Base-by-base conservation (phyloP, 2,329 filamentous ascomycete genomes). In the Mycosphaerelloides madeirae region DNA sequence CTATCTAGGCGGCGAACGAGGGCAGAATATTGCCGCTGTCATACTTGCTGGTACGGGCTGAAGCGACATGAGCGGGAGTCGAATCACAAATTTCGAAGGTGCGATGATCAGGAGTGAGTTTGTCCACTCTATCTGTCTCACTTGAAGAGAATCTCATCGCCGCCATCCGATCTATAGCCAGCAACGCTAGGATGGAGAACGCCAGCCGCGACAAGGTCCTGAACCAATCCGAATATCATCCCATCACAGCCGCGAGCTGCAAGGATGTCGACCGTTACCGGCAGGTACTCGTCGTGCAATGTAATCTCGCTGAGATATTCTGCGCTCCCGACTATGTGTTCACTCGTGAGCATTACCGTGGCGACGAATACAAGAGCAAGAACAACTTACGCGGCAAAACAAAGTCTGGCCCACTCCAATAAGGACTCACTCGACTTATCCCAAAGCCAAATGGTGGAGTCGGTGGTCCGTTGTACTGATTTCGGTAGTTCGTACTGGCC, bases 171-270 rank as follows among this genome's bases (percentile, higher is more conserved):
- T 49, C 65, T 69, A 40, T 57, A 56, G 1, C 77, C 77, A 2
- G 69, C 61, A 56, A 66, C 59, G 2, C 71, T 74, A 3, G 68
- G 53, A 36, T 65, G 66, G 32, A 80, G 15, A 3, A 80, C 66
- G 0, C 77, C 77, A 13, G 66, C 71, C 19, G 62, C 62, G 1
- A 74, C 68, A 44, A 83, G 48, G 32, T 77, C 74, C 38, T 71
- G 64, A 2, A 78, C 74, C 38, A 83, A 59, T 33, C 68, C 70
- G 32, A 75, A 76, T 19, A 83, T 54, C 65, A 82, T 68, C 0
- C 76, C 75, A 61, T 83, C 80, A 49, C 80, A 84, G 0, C 79
- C 79, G 50, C 73, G 75, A 1, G 77, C 75, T 0, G 71, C 79
- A 63, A 83, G 64, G 15, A 83, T 65, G 48, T 79, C 70, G 0